Conservation (phyloP, 2,329 filamentous ascomycete species). For the Beauveria australis region DNA sequence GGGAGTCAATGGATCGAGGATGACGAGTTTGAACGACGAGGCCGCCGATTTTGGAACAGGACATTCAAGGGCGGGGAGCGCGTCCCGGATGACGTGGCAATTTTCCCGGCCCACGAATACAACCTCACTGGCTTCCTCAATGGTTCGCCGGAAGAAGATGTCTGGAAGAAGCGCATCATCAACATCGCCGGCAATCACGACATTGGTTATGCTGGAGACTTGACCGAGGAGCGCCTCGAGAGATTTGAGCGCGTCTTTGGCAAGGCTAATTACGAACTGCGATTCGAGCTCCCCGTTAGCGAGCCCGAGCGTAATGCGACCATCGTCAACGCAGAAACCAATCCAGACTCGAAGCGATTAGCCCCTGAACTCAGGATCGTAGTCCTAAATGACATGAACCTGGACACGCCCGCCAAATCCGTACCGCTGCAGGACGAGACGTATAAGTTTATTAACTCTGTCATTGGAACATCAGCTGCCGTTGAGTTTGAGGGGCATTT, state of each 20-base stretch:
- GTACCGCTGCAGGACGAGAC: constrained; percentile 63
- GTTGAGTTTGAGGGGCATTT: constrained; percentile 58
- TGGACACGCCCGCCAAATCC: constrained; percentile 72
- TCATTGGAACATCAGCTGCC: constrained; percentile 54
- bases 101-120: constrained; percentile 40
- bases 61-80: constrained; percentile 64
- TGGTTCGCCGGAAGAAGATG: constrained; percentile 32
- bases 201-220: constrained; percentile 89
- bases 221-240: constrained; percentile 64
- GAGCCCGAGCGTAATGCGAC: constrained; percentile 31
- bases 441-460: constrained; percentile 65
- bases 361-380: constrained; percentile 70
- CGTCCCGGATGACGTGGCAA: constrained; percentile 49
- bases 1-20: constrained; percentile 93
- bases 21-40: constrained; percentile 70
- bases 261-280: constrained; percentile 81
- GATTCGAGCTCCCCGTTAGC: constrained; percentile 52
- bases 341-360: constrained; percentile 39
- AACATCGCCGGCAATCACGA: constrained; percentile 95
- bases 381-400: constrained; percentile 85
- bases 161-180: constrained; percentile 72
- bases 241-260: constrained; percentile 84
- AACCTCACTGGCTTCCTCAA: constrained; percentile 42
- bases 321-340: constrained; percentile 32
- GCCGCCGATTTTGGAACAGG: constrained; percentile 68